Evolutionary conservation across 208 protist genomes (phyloP).

Genomic region (Entamoeba dispar): DNA sequence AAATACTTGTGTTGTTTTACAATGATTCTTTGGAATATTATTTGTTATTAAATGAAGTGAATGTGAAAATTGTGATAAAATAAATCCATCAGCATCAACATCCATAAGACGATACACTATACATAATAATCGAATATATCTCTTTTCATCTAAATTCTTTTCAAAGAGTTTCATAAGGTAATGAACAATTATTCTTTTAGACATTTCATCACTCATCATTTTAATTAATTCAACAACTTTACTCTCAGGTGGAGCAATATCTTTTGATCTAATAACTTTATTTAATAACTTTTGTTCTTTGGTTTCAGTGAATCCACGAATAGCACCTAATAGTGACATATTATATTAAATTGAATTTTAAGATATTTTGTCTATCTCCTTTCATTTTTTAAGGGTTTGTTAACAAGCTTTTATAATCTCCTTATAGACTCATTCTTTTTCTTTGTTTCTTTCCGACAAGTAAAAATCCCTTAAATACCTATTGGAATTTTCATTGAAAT

Average conservation of each 20-base stretch:
- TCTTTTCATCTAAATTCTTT: background rate
- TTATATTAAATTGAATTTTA: background rate
- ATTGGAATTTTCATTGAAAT: too few species aligned
- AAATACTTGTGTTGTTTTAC: background rate
- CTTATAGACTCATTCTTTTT: too few species aligned
- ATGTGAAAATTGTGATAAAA: background rate
- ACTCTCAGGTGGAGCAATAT: background rate
- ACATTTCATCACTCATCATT: background rate
- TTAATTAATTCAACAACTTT: background rate
- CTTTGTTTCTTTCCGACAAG: too few species aligned
- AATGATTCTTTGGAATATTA: background rate
- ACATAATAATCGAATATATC: background rate
- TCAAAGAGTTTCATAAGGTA: background rate
- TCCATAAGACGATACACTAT: background rate
- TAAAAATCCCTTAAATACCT: too few species aligned
- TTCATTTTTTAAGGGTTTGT: too few species aligned
- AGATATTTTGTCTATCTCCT: too few species aligned
- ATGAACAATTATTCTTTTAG: background rate
- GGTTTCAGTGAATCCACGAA: background rate
- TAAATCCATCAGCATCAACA: background rate
- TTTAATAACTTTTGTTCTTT: background rate
- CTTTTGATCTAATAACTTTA: background rate
- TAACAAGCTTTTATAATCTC: too few species aligned
- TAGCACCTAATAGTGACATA: background rate
- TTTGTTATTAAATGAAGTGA: background rate